Evolutionary conservation across 177 flowering plant genomes (phyloP), one percentile per base, ranked within the genome.

Genomic region (Vitis hybrid): DNA sequence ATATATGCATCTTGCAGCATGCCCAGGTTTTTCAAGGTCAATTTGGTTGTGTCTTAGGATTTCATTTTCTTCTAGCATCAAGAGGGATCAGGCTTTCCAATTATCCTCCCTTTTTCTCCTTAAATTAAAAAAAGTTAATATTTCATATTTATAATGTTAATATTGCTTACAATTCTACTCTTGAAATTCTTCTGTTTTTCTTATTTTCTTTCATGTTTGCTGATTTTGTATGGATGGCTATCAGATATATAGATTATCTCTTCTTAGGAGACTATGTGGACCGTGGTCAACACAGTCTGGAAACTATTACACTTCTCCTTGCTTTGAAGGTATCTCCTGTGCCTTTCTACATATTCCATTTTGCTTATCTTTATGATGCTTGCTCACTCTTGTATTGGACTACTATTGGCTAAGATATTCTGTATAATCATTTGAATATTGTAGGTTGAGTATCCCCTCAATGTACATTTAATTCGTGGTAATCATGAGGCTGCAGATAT

Each of bases 401-500:
- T 14, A 58, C 54, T 66, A 56, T 51, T 56, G 19, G 59, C 49
- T 72, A 52, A 59, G 46, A 3, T 15, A 24, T 35, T 64, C n/a
- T 7, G 1, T 67, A 24, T 50, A 15, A 6, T 78, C 7, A 18
- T 74, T 52, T 32, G 8, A 56, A 18, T 67, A 14, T 63, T 75
- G 66, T 73, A 96, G 99, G 93, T 91, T 78, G 99, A 96, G 76
- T 78, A 96, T 86, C 87, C 92, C 49, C 73, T 80, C 62, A 92
- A 94, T 84, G 92, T 94, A 61, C 99, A 96, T 88, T 76, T 96
- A 76, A 96, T 96, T 83, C 98, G 99, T 70, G 99, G 99, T 64
- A 96, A 96, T 78, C 99, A 96, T 84, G 99, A 96, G 81, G 99
- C 99, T 76, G 99, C 99, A 58, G 99, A 96, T 85, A 94, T 96